A percentile compares a stretch with the other conserved stretches of the same genome.
Conservation (phyloP, 495 filamentous ascomycete genomes). For the Xylaria acuta region DNA sequence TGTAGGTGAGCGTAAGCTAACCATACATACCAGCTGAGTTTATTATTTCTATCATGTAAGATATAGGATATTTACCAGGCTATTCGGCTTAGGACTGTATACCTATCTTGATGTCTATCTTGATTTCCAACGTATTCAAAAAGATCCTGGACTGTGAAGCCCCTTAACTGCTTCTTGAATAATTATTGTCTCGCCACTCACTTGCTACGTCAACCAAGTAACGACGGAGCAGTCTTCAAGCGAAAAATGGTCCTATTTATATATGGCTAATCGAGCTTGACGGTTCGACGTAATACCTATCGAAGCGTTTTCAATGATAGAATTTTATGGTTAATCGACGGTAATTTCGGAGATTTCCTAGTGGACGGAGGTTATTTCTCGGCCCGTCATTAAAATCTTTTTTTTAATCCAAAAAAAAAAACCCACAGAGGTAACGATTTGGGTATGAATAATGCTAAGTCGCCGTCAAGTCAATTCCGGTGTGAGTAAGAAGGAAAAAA, state of each 20-base stretch:
- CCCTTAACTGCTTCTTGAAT: background rate
- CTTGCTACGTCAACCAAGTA: background rate
- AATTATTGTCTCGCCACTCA: background rate
- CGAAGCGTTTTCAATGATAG: background rate
- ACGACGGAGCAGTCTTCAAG: background rate
- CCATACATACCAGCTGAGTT: too few species aligned
- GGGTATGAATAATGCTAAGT: background rate
- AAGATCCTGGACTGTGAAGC: background rate
- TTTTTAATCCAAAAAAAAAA: too few species aligned
- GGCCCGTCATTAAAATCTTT: too few species aligned
- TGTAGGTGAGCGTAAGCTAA: background rate
- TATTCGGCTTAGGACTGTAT: background rate
- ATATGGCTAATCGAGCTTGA: background rate
- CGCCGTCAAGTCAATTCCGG: background rate
- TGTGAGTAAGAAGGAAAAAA: background rate
- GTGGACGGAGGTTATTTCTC: too few species aligned
- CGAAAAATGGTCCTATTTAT: background rate
- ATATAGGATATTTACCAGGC: background rate
- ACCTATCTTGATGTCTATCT: background rate
- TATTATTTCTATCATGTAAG: background rate
- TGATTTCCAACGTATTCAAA: background rate
- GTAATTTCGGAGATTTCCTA: too few species aligned
- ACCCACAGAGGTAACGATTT: background rate
- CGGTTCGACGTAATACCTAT: background rate
- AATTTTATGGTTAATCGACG: too few species aligned